Base-by-base conservation (phyloP, 2,329 filamentous ascomycete genomes). In the Nothomitra cinnamomea region DNA sequence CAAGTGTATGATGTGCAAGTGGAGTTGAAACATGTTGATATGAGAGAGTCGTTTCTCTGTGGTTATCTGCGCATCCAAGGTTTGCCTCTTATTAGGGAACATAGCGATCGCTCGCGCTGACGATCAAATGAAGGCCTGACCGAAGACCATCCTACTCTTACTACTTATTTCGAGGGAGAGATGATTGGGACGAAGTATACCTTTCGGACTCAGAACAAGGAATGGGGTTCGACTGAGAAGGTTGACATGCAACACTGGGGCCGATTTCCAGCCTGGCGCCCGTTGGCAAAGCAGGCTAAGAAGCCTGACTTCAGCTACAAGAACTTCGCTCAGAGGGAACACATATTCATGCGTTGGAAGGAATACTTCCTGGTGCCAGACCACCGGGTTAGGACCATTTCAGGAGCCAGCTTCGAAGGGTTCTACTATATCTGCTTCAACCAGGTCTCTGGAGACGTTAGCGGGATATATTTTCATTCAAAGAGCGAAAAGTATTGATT, bases 391-490 rank as follows among this genome's bases (percentile, higher is more conserved):
- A 79, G 83, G 57, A 94, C 86, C 10, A 95, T 98, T 57, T 85
- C 81, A 35, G 92, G 92, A 17, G 92, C 92, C 6, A 96, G 90
- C 63, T 98, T 96, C 56, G 92, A 98, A 64, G 92, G 92, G 0
- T 98, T 98, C 66, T 98, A 96, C 66, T 98, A 98, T 64, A 96
- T 98, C 60, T 95, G 89, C 70, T 96, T 96, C 72, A 95, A 96
- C 67, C 90, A 96, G 68, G 72, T 87, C 50, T 78, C 82, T 58
- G 92, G 90, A 6, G 82, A 78, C 58, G 85, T 98, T 41, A 89
- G 81, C 63, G 92, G 92, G 17, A 95, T 96, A 55, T 98, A 98
- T 69, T 98, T 95, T 66, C 92, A 98, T 70, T 85, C 87, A 12
- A 95, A 94, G 72, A 96, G 89, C 70, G 90, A 96, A 72, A 95